Percentiles rank a stretch among this genome's conserved stretches.
phyloP scores from a whole-genome alignment of 345 rosid species.

The Hypericum androsaemum region DNA sequence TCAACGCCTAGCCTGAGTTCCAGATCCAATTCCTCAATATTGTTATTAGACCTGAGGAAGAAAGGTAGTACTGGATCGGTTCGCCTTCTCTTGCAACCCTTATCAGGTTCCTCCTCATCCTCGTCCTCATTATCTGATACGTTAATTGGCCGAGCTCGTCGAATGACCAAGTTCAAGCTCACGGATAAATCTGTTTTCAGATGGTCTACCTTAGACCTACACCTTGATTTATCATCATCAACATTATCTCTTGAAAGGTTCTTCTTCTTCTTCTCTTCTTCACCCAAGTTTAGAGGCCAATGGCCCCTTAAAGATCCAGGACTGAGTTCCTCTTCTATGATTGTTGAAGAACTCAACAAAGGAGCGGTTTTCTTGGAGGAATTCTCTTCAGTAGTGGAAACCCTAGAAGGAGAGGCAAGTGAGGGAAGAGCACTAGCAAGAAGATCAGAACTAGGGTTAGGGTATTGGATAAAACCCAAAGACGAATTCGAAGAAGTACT shows the following conservation, averaged over 20 bases:
- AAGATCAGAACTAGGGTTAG: constrained; percentile 50
- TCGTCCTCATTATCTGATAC: constrained; percentile 24
- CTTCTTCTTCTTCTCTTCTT: constrained; percentile 16
- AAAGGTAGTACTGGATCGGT: constrained; percentile 32
- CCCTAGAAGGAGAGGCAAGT: constrained; percentile 38
- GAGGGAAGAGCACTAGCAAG: constrained; percentile 18
- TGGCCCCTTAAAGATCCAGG: no score
- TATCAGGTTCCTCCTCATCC: constrained; percentile 4
- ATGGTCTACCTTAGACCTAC: constrained; percentile 27
- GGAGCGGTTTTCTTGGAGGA: constrained; percentile 12
- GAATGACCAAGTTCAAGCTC: constrained; percentile 57
- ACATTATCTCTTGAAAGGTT: constrained; percentile 20
- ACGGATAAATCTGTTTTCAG: constrained; percentile 40
- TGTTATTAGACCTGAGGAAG: constrained; percentile 29
- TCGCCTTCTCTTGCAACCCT: constrained; percentile 44
- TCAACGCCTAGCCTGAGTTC: constrained; percentile 73
- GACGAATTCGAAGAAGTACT: constrained; percentile 41
- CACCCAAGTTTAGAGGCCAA: constrained; percentile 19
- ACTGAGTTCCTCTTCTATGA: not conserved
- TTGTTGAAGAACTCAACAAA: no score
- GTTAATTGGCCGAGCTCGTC: constrained; percentile 22
- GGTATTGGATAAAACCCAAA: constrained; percentile 33
- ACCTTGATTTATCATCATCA: constrained; percentile 30
- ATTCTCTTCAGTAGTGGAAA: constrained; percentile 24
- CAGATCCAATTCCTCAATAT: constrained; percentile 71